Evolutionary conservation across 2,329 filamentous ascomycete genomes (phyloP).

Genomic region (Trichoderma citrinoviride): DNA sequence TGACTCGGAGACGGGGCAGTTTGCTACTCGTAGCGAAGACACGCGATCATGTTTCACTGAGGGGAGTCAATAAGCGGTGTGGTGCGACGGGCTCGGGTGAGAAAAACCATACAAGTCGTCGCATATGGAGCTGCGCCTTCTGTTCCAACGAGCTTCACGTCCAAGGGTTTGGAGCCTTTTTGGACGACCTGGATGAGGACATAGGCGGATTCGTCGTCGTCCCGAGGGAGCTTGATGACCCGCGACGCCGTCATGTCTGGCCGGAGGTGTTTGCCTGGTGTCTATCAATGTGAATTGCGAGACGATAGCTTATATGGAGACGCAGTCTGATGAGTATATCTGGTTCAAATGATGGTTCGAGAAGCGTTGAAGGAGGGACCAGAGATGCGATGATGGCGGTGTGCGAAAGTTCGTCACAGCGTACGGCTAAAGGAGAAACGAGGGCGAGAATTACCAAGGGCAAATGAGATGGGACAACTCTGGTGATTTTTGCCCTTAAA

Average conservation of each 20-base stretch:
- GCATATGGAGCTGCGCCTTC: slow-evolving; percentile 63
- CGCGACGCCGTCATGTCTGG: slow-evolving; percentile 30
- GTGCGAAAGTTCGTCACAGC: not conserved
- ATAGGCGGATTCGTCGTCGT: slow-evolving; percentile 50
- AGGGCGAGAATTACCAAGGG: too few species aligned
- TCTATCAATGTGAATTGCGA: not conserved
- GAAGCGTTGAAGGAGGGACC: not conserved
- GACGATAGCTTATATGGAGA: too few species aligned
- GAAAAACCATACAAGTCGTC: slow-evolving; percentile 48
- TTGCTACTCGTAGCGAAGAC: slow-evolving; percentile 51
- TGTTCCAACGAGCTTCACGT: slow-evolving; percentile 66
- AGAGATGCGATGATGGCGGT: not conserved
- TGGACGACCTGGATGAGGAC: slow-evolving; percentile 60
- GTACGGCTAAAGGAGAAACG: not conserved
- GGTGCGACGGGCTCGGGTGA: not conserved
- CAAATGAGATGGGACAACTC: too few species aligned
- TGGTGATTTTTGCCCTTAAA: too few species aligned
- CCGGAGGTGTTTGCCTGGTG: not conserved
- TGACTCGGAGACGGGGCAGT: slow-evolving; percentile 53
- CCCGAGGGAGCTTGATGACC: slow-evolving; percentile 59
- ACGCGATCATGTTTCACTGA: slow-evolving; percentile 57
- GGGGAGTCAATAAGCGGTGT: not conserved
- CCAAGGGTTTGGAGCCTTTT: slow-evolving; percentile 52
- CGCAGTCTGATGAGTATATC: not conserved
- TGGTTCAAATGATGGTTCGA: not conserved